These are phyloP conservation scores for Penicillium crystallinum DNA, from an alignment of 495 filamentous ascomycete genomes.

Conservation along the genomic window DNA sequence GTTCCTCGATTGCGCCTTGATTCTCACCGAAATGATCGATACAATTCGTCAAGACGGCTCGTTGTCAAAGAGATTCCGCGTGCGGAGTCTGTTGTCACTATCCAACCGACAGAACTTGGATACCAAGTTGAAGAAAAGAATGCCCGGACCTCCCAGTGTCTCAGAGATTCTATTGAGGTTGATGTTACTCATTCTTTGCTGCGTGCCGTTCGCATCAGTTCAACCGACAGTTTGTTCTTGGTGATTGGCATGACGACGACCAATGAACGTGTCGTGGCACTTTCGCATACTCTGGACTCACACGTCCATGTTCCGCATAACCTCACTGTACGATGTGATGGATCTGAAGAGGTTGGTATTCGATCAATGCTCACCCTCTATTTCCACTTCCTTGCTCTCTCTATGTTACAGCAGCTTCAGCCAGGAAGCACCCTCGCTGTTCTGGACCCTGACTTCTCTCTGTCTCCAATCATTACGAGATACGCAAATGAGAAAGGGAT, in stretches of 20 bases:
- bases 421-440: slow-evolving; percentile 12
- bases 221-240: slow-evolving; percentile 11
- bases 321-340: slow-evolving; percentile 1
- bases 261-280: slow-evolving; percentile 2
- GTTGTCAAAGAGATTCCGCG: slow-evolving; percentile 15
- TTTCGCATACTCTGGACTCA: slow-evolving; percentile 13
- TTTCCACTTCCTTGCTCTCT: slow-evolving; percentile 10
- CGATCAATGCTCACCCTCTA: slow-evolving; percentile 15
- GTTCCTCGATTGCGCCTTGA: slow-evolving; percentile 29
- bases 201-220: slow-evolving; percentile 7
- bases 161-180: slow-evolving; percentile 2
- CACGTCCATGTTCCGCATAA: slow-evolving; percentile 11
- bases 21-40: slow-evolving; percentile 27
- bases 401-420: slow-evolving; percentile 4
- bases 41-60: slow-evolving; percentile 33
- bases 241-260: slow-evolving; percentile 7
- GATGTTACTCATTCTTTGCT: slow-evolving; percentile 12
- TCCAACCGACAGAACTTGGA: slow-evolving; percentile 3
- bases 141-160: neutral
- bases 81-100: neutral
- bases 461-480: slow-evolving; percentile 10
- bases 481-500: slow-evolving; percentile 12
- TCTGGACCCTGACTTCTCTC: slow-evolving; percentile 18
- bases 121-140: slow-evolving; percentile 12
- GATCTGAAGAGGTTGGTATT: slow-evolving; percentile 2